phyloP scores from a whole-genome alignment of 495 filamentous ascomycete species.

The Tuber borchii region DNA sequence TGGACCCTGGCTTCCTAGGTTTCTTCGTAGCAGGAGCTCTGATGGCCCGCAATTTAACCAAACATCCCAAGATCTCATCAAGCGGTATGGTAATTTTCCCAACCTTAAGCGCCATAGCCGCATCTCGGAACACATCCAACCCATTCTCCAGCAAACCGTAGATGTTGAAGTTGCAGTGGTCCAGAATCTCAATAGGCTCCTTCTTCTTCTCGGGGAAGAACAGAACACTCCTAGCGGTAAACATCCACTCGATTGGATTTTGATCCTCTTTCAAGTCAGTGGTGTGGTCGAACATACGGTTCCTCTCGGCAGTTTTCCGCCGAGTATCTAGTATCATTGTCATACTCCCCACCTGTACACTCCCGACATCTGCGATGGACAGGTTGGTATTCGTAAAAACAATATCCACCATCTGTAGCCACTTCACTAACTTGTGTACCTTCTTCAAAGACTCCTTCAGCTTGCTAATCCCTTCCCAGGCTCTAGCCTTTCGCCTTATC shows the following conservation, averaged over 20 bases:
- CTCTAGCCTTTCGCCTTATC: conserved; percentile 45
- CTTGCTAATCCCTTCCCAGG: conserved; percentile 56
- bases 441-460: conserved; percentile 58
- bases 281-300: conserved; percentile 76
- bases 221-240: conserved; percentile 74
- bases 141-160: conserved; percentile 89
- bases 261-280: conserved; percentile 63
- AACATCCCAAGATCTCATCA: conserved; percentile 68
- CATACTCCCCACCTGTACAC: conserved; percentile 73
- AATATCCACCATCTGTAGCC: conserved; percentile 84
- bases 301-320: conserved; percentile 81
- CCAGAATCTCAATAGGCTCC: conserved; percentile 81
- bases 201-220: conserved; percentile 71
- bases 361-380: conserved; percentile 69
- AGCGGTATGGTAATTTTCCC: conserved; percentile 84
- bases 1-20: conserved; percentile 40
- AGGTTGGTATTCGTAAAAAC: conserved; percentile 73
- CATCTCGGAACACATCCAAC: conserved; percentile 79
- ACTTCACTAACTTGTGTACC: conserved; percentile 77
- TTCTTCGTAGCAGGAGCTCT: conserved; percentile 15
- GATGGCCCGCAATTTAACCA: conserved; percentile 43
- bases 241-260: conserved; percentile 87
- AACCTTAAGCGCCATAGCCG: conserved; percentile 81
- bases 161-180: conserved; percentile 78
- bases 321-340: conserved; percentile 84